Evolutionary conservation across 352 stramenopile species (phyloP).

Genomic region (Phytophthora pisi): DNA sequence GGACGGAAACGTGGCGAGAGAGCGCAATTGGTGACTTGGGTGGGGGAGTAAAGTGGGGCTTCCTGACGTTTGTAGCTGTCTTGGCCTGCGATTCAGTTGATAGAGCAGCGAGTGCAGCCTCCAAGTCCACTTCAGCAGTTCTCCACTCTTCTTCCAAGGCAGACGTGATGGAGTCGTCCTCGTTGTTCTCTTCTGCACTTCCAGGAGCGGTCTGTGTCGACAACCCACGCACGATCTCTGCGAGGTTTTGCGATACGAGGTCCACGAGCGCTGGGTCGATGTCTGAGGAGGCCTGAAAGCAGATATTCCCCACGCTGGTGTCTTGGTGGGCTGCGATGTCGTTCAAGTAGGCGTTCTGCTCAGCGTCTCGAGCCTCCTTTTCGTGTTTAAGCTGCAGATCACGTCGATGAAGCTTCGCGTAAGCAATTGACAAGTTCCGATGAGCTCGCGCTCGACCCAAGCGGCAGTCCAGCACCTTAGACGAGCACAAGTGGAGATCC

Average conservation of each 20-base stretch:
- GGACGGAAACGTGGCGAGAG: slow-evolving; percentile 26
- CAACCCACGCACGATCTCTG: slow-evolving; percentile 36
- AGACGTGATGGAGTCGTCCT: slow-evolving; percentile 21
- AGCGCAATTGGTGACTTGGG: slow-evolving; percentile 1
- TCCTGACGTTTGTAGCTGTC: neutral
- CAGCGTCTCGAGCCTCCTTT: slow-evolving; percentile 29
- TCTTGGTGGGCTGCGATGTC: slow-evolving; percentile 55
- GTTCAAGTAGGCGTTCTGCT: slow-evolving; percentile 41
- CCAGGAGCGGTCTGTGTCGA: neutral
- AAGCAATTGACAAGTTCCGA: slow-evolving; percentile 72
- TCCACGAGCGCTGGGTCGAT: slow-evolving; percentile 46
- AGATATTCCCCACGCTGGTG: slow-evolving; percentile 69
- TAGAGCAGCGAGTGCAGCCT: slow-evolving; percentile 20
- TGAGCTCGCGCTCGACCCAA: slow-evolving; percentile 66
- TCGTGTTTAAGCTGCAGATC: slow-evolving; percentile 51
- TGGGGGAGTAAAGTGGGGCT: neutral
- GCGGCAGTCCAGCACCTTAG: slow-evolving; percentile 47
- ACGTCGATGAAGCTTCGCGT: slow-evolving; percentile 54
- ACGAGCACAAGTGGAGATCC: slow-evolving; percentile 52
- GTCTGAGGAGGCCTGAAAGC: slow-evolving; percentile 49
- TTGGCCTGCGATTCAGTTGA: neutral
- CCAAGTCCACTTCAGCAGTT: slow-evolving; percentile 27
- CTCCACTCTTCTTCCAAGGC: slow-evolving; percentile 30
- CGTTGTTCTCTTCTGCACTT: slow-evolving; percentile 1
- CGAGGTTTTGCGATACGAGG: slow-evolving; percentile 44